These are phyloP conservation scores for Pseudozyma thailandica DNA, from an alignment of 1,284 basidiomycete genomes.

Conservation along the genomic window DNA sequence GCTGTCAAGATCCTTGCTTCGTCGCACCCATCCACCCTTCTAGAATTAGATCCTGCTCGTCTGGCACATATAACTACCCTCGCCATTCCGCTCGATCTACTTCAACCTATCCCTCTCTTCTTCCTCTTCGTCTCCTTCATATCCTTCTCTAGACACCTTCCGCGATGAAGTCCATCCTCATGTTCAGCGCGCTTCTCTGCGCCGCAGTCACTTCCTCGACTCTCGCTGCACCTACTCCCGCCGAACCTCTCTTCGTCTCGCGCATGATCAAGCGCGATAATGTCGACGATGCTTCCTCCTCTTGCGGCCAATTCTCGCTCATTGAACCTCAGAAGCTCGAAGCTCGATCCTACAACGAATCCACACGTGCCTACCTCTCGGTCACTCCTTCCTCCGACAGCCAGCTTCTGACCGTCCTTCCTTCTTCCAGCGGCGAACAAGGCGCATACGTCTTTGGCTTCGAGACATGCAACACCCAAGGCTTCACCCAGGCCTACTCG, in stretches of 20 bases:
- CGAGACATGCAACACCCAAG: conserved; percentile 34
- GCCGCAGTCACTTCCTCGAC: conserved; percentile 12
- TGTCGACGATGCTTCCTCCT: conserved; percentile 3
- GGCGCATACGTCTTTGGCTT: conserved; percentile 17
- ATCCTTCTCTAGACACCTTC: background rate
- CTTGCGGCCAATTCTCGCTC: conserved; percentile 24
- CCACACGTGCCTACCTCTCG: conserved; percentile 7
- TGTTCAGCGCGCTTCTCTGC: conserved; percentile 11
- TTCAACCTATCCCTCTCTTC: background rate
- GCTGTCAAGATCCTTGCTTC: too few relatives aligned
- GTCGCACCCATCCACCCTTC: too few relatives aligned
- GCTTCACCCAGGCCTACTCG: conserved; percentile 32
- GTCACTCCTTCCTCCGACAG: conserved; percentile 4
- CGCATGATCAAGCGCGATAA: conserved; percentile 21
- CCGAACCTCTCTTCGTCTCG: conserved; percentile 26
- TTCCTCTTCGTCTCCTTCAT: background rate
- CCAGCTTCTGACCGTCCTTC: too few relatives aligned
- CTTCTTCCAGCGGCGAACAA: too few relatives aligned
- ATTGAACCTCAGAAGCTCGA: conserved; percentile 22
- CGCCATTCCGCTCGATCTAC: too few relatives aligned
- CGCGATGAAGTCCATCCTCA: conserved; percentile 23
- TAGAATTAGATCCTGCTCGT: too few relatives aligned
- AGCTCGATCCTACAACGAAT: conserved; percentile 24
- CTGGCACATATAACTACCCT: too few relatives aligned
- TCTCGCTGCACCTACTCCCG: conserved; percentile 15